phyloP scores from a whole-genome alignment of 768 basidiomycete genomes.

The Phanerodontia chrysosporium region DNA sequence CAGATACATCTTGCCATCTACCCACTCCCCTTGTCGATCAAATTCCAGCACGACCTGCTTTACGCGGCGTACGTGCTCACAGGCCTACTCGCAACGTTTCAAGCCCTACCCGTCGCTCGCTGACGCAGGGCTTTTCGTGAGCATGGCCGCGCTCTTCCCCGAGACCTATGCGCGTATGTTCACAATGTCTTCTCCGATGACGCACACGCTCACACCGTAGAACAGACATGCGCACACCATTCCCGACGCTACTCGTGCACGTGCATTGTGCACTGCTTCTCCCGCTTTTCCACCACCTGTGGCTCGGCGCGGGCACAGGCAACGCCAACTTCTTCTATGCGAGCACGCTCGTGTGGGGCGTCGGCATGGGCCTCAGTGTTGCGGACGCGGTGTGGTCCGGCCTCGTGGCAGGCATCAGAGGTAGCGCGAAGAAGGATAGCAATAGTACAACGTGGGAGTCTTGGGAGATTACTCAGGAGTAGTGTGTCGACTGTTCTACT shows the following conservation, averaged over 20 bases:
- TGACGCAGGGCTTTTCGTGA: conserved; percentile 83
- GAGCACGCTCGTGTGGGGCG: conserved; percentile 87
- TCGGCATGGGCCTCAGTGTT: conserved; percentile 79
- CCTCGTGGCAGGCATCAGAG: conserved; percentile 27
- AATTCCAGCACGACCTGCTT: conserved; percentile 87
- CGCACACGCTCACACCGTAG: not conserved
- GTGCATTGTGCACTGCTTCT: conserved; percentile 81
- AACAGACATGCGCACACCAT: conserved; percentile 78
- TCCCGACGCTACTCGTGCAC: conserved; percentile 79
- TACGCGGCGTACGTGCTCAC: conserved; percentile 73
- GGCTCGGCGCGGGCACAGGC: conserved; percentile 88
- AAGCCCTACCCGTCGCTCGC: conserved; percentile 91
- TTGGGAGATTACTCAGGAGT: conserved; percentile 60
- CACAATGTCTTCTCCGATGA: not conserved
- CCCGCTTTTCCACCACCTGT: conserved; percentile 87
- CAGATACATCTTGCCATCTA: conserved; percentile 84
- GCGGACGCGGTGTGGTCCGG: conserved; percentile 83
- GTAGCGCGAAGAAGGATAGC: conserved; percentile 55
- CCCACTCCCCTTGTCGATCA: conserved; percentile 77
- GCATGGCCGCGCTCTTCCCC: conserved; percentile 77
- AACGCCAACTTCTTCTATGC: conserved; percentile 99
- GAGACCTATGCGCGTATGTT: conserved; percentile 77
- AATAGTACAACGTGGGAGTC: conserved; percentile 28
- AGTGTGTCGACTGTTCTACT: too few species aligned
- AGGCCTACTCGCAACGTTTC: conserved; percentile 77